Evolutionary conservation across 306 rosid species (phyloP).

Genomic region (Styphnolobium japonicum): DNA sequence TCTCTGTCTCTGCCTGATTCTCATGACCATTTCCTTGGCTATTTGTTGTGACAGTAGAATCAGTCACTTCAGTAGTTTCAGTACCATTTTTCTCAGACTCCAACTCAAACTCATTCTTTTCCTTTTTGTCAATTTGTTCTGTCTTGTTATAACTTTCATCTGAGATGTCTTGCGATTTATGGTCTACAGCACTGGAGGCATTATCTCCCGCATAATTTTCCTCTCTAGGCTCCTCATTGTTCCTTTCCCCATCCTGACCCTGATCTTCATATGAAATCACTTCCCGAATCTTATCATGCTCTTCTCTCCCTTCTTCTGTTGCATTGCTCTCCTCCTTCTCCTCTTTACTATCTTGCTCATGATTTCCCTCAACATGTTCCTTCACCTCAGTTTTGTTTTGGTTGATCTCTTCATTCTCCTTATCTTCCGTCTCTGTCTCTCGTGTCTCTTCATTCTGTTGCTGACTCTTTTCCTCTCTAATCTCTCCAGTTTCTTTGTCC

Average conservation of each 20-base stretch:
- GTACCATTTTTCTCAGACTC: conserved; percentile 41
- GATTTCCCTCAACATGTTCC: conserved; percentile 27
- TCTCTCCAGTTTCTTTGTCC: conserved; percentile 36
- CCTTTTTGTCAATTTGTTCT: conserved; percentile 49
- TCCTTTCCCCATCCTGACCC: conserved; percentile 57
- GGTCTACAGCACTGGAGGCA: conserved; percentile 76
- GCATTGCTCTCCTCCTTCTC: conserved; percentile 37
- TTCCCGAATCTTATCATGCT: conserved; percentile 51
- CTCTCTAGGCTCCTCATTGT: conserved; percentile 59
- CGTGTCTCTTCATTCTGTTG: conserved; percentile 24
- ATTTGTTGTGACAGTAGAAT: conserved; percentile 27
- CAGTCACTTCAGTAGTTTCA: conserved; percentile 35
- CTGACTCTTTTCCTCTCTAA: conserved; percentile 11
- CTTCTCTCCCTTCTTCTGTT: conserved; percentile 37
- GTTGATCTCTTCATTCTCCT: conserved; percentile 33
- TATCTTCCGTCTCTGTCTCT: conserved; percentile 19
- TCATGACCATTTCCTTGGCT: conserved; percentile 36
- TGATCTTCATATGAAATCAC: conserved; percentile 45
- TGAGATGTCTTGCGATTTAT: conserved; percentile 38
- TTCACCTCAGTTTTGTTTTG: conserved; percentile 25
- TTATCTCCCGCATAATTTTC: conserved; percentile 72
- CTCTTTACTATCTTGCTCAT: conserved; percentile 39
- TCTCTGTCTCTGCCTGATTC: conserved; percentile 32
- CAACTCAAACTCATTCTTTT: conserved; percentile 40
- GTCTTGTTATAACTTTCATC: conserved; percentile 41